Evolutionary conservation across 2,329 filamentous ascomycete species (phyloP).

Genomic region (Cladosporium oxysporum): DNA sequence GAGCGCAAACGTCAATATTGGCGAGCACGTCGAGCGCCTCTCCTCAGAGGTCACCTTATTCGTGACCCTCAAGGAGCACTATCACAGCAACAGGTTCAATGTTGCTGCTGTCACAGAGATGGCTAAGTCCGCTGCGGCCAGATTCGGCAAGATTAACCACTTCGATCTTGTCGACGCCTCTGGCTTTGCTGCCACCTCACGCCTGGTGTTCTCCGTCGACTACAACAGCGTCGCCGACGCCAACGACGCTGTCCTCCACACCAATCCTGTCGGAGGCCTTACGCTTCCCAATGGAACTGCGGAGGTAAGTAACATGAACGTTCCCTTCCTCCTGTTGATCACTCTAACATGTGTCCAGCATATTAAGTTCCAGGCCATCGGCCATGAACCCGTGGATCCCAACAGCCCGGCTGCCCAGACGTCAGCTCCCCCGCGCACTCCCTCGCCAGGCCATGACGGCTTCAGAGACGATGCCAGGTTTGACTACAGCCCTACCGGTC

Average conservation of each 20-base stretch:
- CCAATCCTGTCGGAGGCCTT: not conserved
- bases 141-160: not conserved
- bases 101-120: not conserved
- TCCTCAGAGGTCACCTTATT: not conserved
- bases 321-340: not conserved
- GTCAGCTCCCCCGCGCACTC: not conserved
- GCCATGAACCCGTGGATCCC: not conserved
- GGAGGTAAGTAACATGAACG: not conserved
- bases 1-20: not conserved
- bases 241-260: not conserved
- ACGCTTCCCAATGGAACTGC: not conserved
- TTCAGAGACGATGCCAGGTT: not conserved
- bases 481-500: slow-evolving; percentile 10
- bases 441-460: not conserved
- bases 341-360: slow-evolving; percentile 2
- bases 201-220: not conserved
- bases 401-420: slow-evolving; percentile 1
- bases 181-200: not conserved
- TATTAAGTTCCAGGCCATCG: not conserved
- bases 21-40: not conserved
- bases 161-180: not conserved
- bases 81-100: not conserved
- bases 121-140: not conserved
- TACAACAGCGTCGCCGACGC: slow-evolving; percentile 14
- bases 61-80: not conserved